phyloP scores from a whole-genome alignment of 2,329 filamentous ascomycete genomes.

The Podosphaera xanthii region DNA sequence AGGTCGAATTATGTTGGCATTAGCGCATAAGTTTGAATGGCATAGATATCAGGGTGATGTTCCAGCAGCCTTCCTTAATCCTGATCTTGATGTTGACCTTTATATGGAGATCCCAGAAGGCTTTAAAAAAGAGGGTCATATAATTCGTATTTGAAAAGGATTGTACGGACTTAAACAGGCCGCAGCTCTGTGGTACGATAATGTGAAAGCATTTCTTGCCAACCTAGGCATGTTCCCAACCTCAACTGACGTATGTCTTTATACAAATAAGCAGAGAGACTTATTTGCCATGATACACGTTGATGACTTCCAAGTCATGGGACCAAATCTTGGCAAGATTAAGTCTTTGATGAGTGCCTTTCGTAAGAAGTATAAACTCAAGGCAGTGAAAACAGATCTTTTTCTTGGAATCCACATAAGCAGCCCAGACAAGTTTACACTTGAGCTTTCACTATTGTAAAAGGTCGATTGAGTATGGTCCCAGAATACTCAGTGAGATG shows the following conservation, averaged over 20 bases:
- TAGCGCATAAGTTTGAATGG: neutral
- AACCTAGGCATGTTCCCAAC: neutral
- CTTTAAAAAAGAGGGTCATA: neutral
- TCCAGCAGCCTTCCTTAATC: neutral
- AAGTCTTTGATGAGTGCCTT: neutral
- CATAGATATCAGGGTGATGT: neutral
- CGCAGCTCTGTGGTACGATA: neutral
- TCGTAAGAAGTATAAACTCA: neutral
- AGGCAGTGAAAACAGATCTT: neutral
- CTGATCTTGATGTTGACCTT: neutral
- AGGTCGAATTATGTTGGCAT: neutral
- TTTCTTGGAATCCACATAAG: neutral
- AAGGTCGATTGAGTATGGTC: too few relatives aligned
- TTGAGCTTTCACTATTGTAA: too few relatives aligned
- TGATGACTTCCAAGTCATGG: neutral
- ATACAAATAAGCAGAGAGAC: neutral
- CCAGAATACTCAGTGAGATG: too few relatives aligned
- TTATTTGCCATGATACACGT: neutral
- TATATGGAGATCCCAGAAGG: neutral
- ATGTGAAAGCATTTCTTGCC: neutral
- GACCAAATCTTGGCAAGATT: neutral
- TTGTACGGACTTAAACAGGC: neutral
- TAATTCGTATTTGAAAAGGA: neutral
- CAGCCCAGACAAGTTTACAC: neutral
- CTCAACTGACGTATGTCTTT: neutral